A percentile compares a stretch with the other conserved stretches of the same genome.
Evolutionary conservation across 176 grass and related monocot species (phyloP).

Genomic region (Carex littledalei): DNA sequence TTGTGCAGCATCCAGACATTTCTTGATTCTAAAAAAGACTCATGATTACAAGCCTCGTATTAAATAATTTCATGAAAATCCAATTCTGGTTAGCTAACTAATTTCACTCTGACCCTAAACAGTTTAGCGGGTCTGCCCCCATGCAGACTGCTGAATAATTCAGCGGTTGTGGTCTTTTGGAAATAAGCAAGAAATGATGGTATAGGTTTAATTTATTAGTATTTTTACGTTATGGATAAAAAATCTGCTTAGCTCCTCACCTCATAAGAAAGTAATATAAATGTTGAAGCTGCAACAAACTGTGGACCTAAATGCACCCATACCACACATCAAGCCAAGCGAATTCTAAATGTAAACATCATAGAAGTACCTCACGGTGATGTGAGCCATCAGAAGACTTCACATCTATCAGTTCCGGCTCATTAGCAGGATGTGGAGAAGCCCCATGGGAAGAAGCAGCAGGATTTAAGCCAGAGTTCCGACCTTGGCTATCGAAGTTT

Average conservation of each 20-base stretch:
- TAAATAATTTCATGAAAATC: too few relatives aligned
- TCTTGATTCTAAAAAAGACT: too few relatives aligned
- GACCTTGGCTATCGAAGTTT: background rate
- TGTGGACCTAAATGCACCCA: background rate
- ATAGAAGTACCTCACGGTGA: background rate
- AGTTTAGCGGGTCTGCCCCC: too few relatives aligned
- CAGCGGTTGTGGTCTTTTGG: too few relatives aligned
- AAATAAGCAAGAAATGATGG: too few relatives aligned
- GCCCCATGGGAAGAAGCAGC: background rate
- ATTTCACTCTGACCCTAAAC: too few relatives aligned
- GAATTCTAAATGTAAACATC: background rate
- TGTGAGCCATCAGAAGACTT: background rate
- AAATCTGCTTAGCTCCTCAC: background rate
- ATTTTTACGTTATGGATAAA: too few relatives aligned
- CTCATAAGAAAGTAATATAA: background rate
- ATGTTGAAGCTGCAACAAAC: background rate
- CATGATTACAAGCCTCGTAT: too few relatives aligned
- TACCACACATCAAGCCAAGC: background rate
- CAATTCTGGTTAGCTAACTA: too few relatives aligned
- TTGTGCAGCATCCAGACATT: too few relatives aligned
- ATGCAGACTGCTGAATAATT: too few relatives aligned
- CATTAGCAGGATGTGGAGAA: background rate
- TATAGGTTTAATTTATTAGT: too few relatives aligned
- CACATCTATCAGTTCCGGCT: background rate
- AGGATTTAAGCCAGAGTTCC: background rate